These are phyloP conservation scores for Gamarada debralockiae DNA, from an alignment of 495 filamentous ascomycete genomes.

Conservation along the genomic window DNA sequence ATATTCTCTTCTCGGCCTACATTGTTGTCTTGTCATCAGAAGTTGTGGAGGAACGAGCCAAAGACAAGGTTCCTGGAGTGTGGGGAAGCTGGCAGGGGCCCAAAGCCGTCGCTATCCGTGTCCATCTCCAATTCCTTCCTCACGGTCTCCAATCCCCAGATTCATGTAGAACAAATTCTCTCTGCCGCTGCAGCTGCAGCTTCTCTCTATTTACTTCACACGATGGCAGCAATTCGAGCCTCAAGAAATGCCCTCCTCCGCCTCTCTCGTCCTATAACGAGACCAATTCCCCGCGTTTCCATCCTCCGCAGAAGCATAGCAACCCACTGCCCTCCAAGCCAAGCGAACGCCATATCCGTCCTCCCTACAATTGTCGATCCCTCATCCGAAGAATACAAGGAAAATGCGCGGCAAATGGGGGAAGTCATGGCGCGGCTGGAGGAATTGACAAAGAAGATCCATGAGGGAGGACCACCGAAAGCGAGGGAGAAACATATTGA, in stretches of 20 bases:
- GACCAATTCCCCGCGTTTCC: not conserved
- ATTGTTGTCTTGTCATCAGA: too few relatives aligned
- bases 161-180: constrained; percentile 12
- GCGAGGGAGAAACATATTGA: constrained; percentile 85
- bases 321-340: constrained; percentile 62
- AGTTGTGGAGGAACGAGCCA: too few relatives aligned
- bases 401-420: constrained; percentile 78
- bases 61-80: too few relatives aligned
- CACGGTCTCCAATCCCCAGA: constrained; percentile 5
- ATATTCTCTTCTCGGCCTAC: too few relatives aligned
- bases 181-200: constrained; percentile 13
- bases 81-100: too few relatives aligned
- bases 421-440: constrained; percentile 63
- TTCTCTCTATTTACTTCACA: not conserved
- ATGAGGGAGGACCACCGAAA: constrained; percentile 75
- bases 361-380: constrained; percentile 75
- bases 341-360: constrained; percentile 72
- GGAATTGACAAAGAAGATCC: constrained; percentile 63
- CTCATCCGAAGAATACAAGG: constrained; percentile 69
- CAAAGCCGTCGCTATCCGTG: constrained; percentile 3
- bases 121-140: constrained; percentile 10
- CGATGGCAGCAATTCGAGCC: constrained; percentile 21
- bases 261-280: constrained; percentile 11
- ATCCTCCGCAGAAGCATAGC: constrained; percentile 36
- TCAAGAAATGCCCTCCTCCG: constrained; percentile 11